Base-by-base conservation (phyloP, 2,329 filamentous ascomycete genomes). In the Cylindrodendrum hubeiense region DNA sequence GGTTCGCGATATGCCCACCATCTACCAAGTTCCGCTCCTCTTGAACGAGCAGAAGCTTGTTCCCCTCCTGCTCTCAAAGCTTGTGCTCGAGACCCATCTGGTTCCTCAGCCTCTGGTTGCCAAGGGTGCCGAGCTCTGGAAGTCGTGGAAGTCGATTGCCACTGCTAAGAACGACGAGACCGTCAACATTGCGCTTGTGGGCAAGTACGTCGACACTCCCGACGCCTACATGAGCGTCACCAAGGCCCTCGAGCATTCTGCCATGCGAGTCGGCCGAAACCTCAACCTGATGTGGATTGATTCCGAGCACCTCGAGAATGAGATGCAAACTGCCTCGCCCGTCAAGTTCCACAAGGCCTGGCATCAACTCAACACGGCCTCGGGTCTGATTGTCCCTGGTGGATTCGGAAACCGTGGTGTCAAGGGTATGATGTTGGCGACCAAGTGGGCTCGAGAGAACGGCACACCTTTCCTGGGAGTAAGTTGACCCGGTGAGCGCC, bases 1-100 rank as follows among this genome's bases (percentile, higher is more conserved):
- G n/a, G 95, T 99, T 12, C 91, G 92, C 72, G 92, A 98, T 78
- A 93, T 98, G 80, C 86, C 91, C 21, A 94, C 94, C 13, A 97
- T 93, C 56, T 99, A 99, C 81, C 95, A 97, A 70, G 95, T 98
- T 3, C 96, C 96, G 1, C 85, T 98, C n/a, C 91, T 98, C 24
- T 90, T 98, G 15, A 89, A 95, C 72, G 86, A 94, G 71, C 93
- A 98, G 81, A 89, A 90, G 24, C 84, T 98, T 2, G 83, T 95
- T 9, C 79, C 84, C 13, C 86, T 89, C n/a, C 83, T 98, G 59
- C 86, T 85, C 39, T 81, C 86, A 19, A 85, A 89, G 19, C 85
- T 98, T 33, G 84, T 86, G 37, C 86, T 97, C 12, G 87, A 92
- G 66, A 78, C 82, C 19, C 75, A 91, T 50, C 72, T 77, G 12